Base-by-base conservation (phyloP, 345 rosid species). In the Geranium brycei region DNA sequence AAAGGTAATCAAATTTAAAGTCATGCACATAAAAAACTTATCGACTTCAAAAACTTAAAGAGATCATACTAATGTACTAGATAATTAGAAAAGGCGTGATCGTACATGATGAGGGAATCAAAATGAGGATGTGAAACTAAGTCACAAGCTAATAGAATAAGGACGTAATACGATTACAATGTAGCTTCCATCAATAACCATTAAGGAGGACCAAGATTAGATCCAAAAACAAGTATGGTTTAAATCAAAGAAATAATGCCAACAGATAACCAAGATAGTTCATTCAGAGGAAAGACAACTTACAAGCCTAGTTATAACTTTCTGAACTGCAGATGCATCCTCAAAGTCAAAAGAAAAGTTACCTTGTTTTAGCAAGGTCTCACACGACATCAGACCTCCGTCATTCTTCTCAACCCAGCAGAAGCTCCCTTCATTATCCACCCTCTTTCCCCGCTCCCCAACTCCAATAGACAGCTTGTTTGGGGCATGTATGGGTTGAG, bases 281-380 rank as follows among this genome's bases (percentile, higher is more conserved):
- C 19, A n/a, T 4, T 17, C n/a, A 1, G 8, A 15, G 19, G 59
- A 53, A 53, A 12, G 57, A 53, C n/a, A 53, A 53, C 4, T 51
- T 23, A 60, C 56, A 32, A 5, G 18, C 10, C 60, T 3, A 53
- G 35, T 53, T 31, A 56, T 23, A 38, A 10, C 47, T 38, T 38
- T 10, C 11, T 5, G 47, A 47, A 47, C 15, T 47, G 53, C 53
- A 68, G 57, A 57, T 30, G 16, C 4, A 17, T 16, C n/a, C 10
- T 8, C 62, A 32, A 35, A 65, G 17, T 1, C 19, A 1, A 19
- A 19, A 4, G 8, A 17, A 8, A 13, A 47, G 4, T 4, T 61
- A 76, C 80, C 77, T 72, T 64, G 72, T 17, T 57, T 61, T 38
- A 51, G 56, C 17, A 58, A 63, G 69, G 59, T n/a, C 59, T 2